A percentile compares a stretch with the other conserved stretches of the same genome.
These are phyloP conservation scores for Colletotrichum magnum DNA, from an alignment of 2,329 filamentous ascomycete genomes.

Conservation along the genomic window DNA sequence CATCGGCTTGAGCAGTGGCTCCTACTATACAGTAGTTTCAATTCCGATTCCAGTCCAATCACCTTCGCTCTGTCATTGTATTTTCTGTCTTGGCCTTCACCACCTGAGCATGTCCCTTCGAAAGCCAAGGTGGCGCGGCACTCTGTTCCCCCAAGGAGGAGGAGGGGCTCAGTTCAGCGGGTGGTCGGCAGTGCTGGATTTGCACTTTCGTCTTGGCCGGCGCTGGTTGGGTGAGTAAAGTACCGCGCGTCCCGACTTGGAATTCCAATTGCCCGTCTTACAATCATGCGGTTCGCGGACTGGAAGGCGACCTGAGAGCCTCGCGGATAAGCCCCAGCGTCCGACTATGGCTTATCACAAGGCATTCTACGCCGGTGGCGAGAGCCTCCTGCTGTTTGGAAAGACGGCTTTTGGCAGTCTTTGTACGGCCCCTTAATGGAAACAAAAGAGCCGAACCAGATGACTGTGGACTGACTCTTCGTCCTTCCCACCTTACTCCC, in stretches of 20 bases:
- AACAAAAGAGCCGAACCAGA: neutral
- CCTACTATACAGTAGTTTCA: neutral
- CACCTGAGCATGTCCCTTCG: neutral
- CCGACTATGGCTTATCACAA: neutral
- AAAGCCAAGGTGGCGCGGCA: neutral
- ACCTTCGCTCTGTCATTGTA: too few relatives aligned
- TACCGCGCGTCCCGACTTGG: neutral
- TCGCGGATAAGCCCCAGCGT: constrained; percentile 15
- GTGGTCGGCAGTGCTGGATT: constrained; percentile 5
- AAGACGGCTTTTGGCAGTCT: neutral
- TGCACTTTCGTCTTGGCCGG: neutral
- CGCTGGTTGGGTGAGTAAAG: constrained; percentile 17
- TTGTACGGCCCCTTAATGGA: neutral
- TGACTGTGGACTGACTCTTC: too few relatives aligned
- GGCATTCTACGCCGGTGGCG: neutral
- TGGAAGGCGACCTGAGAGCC: neutral
- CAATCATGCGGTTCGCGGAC: constrained; percentile 7
- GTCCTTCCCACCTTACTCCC: too few relatives aligned
- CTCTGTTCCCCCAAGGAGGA: neutral
- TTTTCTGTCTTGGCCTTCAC: neutral
- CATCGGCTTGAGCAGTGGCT: neutral
- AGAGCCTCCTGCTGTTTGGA: neutral
- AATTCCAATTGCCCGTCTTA: constrained; percentile 11
- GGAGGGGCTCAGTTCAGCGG: neutral
- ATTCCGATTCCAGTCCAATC: neutral